phyloP scores from a whole-genome alignment of 2,329 filamentous ascomycete genomes.

The Colletotrichum simmondsii region DNA sequence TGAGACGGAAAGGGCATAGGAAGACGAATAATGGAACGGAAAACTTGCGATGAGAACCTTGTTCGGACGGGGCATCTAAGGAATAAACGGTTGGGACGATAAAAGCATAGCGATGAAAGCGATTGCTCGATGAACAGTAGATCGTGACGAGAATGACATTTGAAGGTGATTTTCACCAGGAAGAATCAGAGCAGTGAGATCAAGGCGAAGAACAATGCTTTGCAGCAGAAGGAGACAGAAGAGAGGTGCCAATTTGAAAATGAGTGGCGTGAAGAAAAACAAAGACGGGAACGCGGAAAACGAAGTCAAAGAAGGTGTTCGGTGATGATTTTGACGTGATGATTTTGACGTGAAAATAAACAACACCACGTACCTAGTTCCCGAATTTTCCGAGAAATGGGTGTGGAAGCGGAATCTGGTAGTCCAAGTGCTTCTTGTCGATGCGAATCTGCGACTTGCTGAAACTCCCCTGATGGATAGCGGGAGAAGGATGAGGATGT shows the following conservation, averaged over 20 bases:
- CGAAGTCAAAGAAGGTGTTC: background rate
- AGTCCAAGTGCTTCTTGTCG: background rate
- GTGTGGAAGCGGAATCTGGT: background rate
- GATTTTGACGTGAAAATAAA: background rate
- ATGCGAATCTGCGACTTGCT: background rate
- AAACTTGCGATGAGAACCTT: background rate
- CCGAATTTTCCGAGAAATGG: background rate
- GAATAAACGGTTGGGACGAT: background rate
- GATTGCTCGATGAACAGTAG: background rate
- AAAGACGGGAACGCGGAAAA: background rate
- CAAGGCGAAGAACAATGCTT: background rate
- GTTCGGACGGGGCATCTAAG: background rate
- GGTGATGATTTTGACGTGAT: background rate
- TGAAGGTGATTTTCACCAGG: background rate
- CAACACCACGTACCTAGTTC: background rate
- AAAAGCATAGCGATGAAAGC: background rate
- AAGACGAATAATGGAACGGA: background rate
- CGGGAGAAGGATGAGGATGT: background rate
- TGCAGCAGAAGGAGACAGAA: background rate
- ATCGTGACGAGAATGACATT: background rate
- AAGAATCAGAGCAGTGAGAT: background rate
- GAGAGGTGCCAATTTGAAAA: background rate
- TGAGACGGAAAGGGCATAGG: background rate
- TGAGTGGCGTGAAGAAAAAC: background rate
- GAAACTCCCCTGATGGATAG: too few species aligned